These are phyloP conservation scores for Margaritispora aquatica DNA, from an alignment of 495 filamentous ascomycete species.

Conservation along the genomic window DNA sequence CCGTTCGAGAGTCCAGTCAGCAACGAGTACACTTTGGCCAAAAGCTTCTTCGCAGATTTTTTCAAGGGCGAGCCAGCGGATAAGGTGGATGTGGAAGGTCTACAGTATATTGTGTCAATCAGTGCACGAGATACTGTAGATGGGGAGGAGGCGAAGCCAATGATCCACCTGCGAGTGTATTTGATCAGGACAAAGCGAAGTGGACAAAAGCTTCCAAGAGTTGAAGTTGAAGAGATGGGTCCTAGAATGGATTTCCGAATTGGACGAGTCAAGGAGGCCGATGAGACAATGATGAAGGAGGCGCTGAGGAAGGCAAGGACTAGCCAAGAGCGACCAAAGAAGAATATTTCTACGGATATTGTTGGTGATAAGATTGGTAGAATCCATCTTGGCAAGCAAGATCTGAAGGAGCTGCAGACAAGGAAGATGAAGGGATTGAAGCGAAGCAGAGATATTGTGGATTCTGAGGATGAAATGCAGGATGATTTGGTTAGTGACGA, in stretches of 20 bases:
- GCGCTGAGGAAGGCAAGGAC: constrained; percentile 79
- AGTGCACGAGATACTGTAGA: constrained; percentile 60
- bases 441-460: constrained; percentile 57
- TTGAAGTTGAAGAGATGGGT: constrained; percentile 93
- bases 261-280: constrained; percentile 71
- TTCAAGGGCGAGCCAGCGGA: constrained; percentile 71
- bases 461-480: constrained; percentile 36
- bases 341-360: constrained; percentile 86
- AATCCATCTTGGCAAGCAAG: constrained; percentile 88
- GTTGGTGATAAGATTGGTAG: constrained; percentile 95
- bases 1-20: constrained; percentile 72
- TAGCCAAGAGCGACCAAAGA: constrained; percentile 75
- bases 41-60: constrained; percentile 84
- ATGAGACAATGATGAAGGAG: constrained; percentile 76
- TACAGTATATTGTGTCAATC: constrained; percentile 82
- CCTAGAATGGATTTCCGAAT: constrained; percentile 91
- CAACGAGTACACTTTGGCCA: constrained; percentile 71
- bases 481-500: constrained; percentile 24
- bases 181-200: constrained; percentile 77
- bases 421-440: constrained; percentile 99
- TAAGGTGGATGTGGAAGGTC: constrained; percentile 86
- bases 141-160: constrained; percentile 52
- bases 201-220: constrained; percentile 78
- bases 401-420: constrained; percentile 81
- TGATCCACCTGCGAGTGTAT: constrained; percentile 78